Conservation (phyloP, 495 filamentous ascomycete genomes). For the Friedmanniomyces simplex region DNA sequence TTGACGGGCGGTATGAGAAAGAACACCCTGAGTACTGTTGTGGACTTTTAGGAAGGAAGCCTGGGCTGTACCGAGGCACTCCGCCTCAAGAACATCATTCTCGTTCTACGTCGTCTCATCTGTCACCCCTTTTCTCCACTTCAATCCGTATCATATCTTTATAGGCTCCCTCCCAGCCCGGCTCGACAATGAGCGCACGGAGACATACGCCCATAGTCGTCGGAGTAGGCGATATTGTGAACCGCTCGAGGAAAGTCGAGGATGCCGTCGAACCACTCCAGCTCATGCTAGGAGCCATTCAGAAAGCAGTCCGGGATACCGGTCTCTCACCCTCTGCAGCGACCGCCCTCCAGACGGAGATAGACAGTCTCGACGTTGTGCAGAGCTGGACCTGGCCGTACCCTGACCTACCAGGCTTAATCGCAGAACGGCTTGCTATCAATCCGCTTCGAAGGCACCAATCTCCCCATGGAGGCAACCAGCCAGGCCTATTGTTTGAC, state of each 20-base stretch:
- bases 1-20: too few relatives aligned
- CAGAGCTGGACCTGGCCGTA: conserved; percentile 50
- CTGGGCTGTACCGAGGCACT: background rate
- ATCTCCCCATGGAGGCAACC: conserved; percentile 45
- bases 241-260: conserved; percentile 36
- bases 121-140: background rate
- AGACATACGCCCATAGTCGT: conserved; percentile 32
- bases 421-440: conserved; percentile 35
- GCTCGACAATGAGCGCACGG: background rate
- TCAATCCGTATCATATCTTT: too few relatives aligned
- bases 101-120: too few relatives aligned
- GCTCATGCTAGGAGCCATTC: conserved; percentile 42
- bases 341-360: conserved; percentile 32
- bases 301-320: conserved; percentile 37
- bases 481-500: conserved; percentile 44
- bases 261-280: conserved; percentile 44
- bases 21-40: too few relatives aligned
- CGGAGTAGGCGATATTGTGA: conserved; percentile 46
- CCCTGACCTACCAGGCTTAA: conserved; percentile 38
- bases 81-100: too few relatives aligned
- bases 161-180: too few relatives aligned
- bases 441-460: conserved; percentile 29
- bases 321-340: conserved; percentile 10
- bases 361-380: conserved; percentile 47
- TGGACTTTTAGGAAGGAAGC: too few relatives aligned